Evolutionary conservation across 23 red algal species (phyloP), one percentile per base, ranked within the genome.

Genomic region (Porphyridium purpureum): DNA sequence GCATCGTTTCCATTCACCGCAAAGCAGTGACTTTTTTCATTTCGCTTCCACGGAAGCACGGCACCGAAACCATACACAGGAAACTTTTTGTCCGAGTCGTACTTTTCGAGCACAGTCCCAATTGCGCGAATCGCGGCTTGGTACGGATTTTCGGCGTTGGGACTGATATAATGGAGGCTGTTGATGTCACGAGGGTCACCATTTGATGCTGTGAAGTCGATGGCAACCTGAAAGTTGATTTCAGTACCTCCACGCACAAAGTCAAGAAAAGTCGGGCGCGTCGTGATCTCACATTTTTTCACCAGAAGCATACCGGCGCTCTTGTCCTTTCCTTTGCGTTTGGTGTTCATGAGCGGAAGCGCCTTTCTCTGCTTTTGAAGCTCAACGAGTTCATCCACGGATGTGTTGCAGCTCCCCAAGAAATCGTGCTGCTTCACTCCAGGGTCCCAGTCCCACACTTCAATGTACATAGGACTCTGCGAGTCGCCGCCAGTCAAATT

Each of bases 41-140:
- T 11, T 25, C 59, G 31, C 0, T 46, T 11, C 23, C 51, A 57
- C 35, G 83, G 83, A 21, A 92, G 72, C 21, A 57, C 46, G 0
- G 73, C 83, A 1, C 83, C 83, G 57, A 92, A 92, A 14, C 83
- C 83, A 5, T 65, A 57, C 14, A 57, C 70, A 3, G 60, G 59
- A 24, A 79, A 53, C 21, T 53, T 14, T 28, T 54, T 60, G 27
- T 78, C 59, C 1, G 54, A 48, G 52, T 69, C 28, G 42, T 92
- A 92, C 1, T 21, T 24, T 25, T 28, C 27, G n/a, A 92, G 17
- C 7, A 78, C 46, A 4, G 27, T 54, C 3, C 73, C 83, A 46
- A 92, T 55, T 4, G 55, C 70, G 35, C 54, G 27, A 54, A 92
- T 57, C 33, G 83, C 83, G 51, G 54, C 62, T 24, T 33, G 63